A percentile compares a stretch with the other conserved stretches of the same genome.
Conservation (phyloP, 331 rosid species). For the Saraca asoca region DNA sequence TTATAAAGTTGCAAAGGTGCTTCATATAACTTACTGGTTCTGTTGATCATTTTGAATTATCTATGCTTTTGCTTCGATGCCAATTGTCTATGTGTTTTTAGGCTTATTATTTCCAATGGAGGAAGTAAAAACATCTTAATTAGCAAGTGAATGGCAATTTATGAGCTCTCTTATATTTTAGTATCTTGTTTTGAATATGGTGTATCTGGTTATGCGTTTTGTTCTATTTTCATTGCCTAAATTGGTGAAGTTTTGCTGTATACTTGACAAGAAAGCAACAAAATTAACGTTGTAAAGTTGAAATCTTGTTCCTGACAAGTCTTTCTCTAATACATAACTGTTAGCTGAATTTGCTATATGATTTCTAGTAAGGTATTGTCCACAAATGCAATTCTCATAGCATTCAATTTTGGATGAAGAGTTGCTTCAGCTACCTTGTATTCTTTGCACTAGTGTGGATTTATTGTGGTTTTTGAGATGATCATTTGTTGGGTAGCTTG, state of each 20-base stretch:
- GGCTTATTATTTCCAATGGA: constrained; percentile 58
- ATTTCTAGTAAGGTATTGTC: not conserved
- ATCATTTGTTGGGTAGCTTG: not conserved
- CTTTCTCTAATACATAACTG: not conserved
- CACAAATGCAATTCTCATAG: too few species aligned
- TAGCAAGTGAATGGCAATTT: constrained; percentile 59
- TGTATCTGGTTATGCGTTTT: constrained; percentile 34
- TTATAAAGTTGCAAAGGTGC: constrained; percentile 53
- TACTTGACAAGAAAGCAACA: constrained; percentile 28
- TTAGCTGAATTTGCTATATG: constrained; percentile 12
- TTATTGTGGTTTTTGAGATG: constrained; percentile 8
- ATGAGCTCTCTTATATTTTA: constrained; percentile 43
- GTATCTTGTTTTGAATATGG: constrained; percentile 38
- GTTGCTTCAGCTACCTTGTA: not conserved
- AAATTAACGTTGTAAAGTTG: constrained; percentile 10
- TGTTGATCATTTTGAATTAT: constrained; percentile 47
- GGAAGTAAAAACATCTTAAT: constrained; percentile 53
- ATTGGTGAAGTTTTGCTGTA: constrained; percentile 34
- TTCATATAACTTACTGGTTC: constrained; percentile 49
- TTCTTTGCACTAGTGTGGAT: not conserved
- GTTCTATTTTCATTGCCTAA: constrained; percentile 12
- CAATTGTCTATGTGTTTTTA: constrained; percentile 68
- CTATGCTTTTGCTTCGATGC: constrained; percentile 52
- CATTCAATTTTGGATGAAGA: too few species aligned
- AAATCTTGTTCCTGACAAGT: constrained; percentile 19